Evolutionary conservation across 2,329 filamentous ascomycete genomes (phyloP).

Genomic region (Botrytis tulipae): DNA sequence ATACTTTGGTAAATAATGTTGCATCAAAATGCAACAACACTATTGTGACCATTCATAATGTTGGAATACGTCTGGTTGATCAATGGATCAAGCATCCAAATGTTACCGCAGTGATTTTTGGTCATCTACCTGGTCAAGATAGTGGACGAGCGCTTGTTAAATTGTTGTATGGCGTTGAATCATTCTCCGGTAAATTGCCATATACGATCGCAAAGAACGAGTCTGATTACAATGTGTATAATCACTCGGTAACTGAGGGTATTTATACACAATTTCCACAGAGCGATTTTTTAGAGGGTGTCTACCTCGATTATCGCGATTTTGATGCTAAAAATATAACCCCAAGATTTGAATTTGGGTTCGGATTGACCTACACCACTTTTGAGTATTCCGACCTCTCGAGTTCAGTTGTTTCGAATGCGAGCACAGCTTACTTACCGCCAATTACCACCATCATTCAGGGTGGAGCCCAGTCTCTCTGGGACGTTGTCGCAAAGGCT

Average conservation of each 20-base stretch:
- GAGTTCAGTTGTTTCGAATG: neutral
- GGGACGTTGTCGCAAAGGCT: constrained; percentile 50
- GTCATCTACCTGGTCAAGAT: neutral
- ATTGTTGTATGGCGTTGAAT: neutral
- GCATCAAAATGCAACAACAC: neutral
- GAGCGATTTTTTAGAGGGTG: neutral
- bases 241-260: neutral
- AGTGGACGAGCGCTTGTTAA: neutral
- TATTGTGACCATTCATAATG: neutral
- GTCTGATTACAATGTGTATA: neutral
- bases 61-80: neutral
- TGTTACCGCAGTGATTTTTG: neutral
- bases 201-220: neutral
- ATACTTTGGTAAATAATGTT: neutral
- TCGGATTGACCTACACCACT: neutral
- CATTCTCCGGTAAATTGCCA: neutral
- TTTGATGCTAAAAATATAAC: neutral
- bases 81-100: neutral
- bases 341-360: neutral
- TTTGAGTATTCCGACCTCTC: neutral
- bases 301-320: neutral
- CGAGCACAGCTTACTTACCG: neutral
- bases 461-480: constrained; percentile 55
- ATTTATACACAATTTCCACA: neutral
- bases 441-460: constrained; percentile 26